phyloP scores from a whole-genome alignment of 2,329 filamentous ascomycete species.

The Remersonia thermophila region DNA sequence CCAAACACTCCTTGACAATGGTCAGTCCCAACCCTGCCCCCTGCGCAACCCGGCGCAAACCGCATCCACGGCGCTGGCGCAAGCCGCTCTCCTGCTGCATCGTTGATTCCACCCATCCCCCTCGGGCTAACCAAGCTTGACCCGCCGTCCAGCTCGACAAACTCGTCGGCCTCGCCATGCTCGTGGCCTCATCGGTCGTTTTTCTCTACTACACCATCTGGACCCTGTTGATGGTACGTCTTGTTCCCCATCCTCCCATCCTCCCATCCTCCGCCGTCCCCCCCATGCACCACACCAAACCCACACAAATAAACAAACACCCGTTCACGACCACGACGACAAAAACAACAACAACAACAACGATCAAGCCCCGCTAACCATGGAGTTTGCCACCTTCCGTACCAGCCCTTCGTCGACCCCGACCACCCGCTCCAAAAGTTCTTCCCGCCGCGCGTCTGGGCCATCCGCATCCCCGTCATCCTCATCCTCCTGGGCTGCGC shows the following conservation, averaged over 20 bases:
- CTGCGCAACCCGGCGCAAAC: too few relatives aligned
- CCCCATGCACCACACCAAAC: conserved; percentile 8
- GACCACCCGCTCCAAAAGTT: conserved; percentile 87
- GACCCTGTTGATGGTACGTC: conserved; percentile 85
- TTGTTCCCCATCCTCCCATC: too few relatives aligned
- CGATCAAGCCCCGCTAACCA: too few relatives aligned
- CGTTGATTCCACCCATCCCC: not conserved
- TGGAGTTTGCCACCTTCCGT: too few relatives aligned
- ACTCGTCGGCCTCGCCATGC: conserved; percentile 56
- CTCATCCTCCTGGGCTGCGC: conserved; percentile 83
- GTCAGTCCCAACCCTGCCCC: conserved; percentile 1
- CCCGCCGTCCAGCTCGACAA: conserved; percentile 64
- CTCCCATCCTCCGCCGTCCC: not conserved
- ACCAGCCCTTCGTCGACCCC: conserved; percentile 88
- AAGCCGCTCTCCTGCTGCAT: too few relatives aligned
- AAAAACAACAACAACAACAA: too few relatives aligned
- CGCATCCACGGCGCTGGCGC: too few relatives aligned
- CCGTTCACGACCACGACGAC: too few relatives aligned
- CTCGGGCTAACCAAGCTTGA: conserved; percentile 4
- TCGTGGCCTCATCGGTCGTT: conserved; percentile 51
- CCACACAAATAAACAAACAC: not conserved
- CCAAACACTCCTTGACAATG: conserved; percentile 9
- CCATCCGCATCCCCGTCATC: conserved; percentile 95
- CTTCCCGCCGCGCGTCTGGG: conserved; percentile 97
- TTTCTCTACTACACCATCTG: conserved; percentile 90